These are phyloP conservation scores for Melanogaster broomeanus DNA, from an alignment of 768 basidiomycete species.

Conservation along the genomic window DNA sequence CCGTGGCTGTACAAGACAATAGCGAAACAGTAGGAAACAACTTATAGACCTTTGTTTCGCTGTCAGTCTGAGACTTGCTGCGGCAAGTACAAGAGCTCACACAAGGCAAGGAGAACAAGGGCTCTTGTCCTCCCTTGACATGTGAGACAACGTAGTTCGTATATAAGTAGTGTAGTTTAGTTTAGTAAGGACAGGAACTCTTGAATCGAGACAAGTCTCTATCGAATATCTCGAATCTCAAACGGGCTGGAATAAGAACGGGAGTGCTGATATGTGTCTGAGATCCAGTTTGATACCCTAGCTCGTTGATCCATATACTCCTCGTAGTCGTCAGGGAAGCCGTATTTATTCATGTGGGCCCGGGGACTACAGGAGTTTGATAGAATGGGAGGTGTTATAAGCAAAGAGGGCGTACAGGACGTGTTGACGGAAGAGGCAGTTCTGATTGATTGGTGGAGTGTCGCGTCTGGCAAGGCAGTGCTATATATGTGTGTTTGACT, in stretches of 20 bases:
- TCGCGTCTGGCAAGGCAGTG: neutral
- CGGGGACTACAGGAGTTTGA: slow-evolving; percentile 8
- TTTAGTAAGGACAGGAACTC: too few relatives aligned
- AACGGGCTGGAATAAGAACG: slow-evolving; percentile 32
- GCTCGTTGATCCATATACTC: slow-evolving; percentile 46
- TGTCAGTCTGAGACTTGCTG: too few relatives aligned
- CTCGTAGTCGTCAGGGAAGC: slow-evolving; percentile 56
- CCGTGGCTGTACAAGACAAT: too few relatives aligned
- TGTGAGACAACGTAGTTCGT: too few relatives aligned
- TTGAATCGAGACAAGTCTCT: too few relatives aligned
- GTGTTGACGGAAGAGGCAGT: neutral
- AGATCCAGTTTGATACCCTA: slow-evolving; percentile 53
- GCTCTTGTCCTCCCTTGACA: too few relatives aligned
- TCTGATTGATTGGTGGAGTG: neutral
- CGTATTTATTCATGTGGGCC: slow-evolving; percentile 57
- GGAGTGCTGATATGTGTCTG: slow-evolving; percentile 37
- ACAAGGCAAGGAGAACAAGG: too few relatives aligned
- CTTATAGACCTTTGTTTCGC: too few relatives aligned
- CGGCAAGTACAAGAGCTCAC: too few relatives aligned
- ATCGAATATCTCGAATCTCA: too few relatives aligned
- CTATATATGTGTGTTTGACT: neutral
- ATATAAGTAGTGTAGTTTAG: too few relatives aligned
- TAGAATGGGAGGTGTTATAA: slow-evolving; percentile 15
- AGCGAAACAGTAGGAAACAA: too few relatives aligned
- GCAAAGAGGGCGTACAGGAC: slow-evolving; percentile 1